Evolutionary conservation across 306 rosid genomes (phyloP), one percentile per base, ranked within the genome.

Genomic region (Cicer arietinum): DNA sequence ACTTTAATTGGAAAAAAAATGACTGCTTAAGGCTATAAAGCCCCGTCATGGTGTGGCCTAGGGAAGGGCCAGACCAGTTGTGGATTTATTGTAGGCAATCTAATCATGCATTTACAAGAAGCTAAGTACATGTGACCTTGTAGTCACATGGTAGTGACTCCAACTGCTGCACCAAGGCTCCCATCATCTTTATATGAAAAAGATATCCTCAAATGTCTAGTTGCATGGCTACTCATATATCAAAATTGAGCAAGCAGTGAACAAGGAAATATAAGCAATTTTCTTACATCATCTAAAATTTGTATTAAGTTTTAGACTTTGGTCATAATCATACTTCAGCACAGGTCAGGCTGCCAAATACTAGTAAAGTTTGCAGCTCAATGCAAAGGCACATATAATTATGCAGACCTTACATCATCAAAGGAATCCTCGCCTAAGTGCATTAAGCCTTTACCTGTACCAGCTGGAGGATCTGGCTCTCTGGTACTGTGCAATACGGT

Each of bases 401-500:
- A 52, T 64, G 77, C 47, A 57, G 42, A 73, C 18, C 22, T 71
- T 51, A 45, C 30, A 57, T 58, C 69, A 63, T 48, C 76, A 73
- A 73, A 71, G 70, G 42, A 20, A 53, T 45, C 39, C 51, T 10
- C 20, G 51, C 10, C 1, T 20, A 82, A 71, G 69, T 59, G 20
- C 39, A 46, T 40, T 69, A 75, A 80, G 43, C 74, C 51, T 80
- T 80, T 73, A 94, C 97, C 98, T 84, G 92, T 64, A 85, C 40
- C 56, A n/a, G 73, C 70, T 13, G 90, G 87, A 57, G 89, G 86
- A 73, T 94, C 89, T 18, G 94, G 82, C 59, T 88, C 90, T 71
- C 92, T 87, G 71, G 94, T 94, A 68, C 90, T 75, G 53, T 94
- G 98, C 84, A 94, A 86, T 66, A 94, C 80, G 56, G 83, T 59